Conservation (phyloP, 495 filamentous ascomycete genomes). For the Daldinia grandis region DNA sequence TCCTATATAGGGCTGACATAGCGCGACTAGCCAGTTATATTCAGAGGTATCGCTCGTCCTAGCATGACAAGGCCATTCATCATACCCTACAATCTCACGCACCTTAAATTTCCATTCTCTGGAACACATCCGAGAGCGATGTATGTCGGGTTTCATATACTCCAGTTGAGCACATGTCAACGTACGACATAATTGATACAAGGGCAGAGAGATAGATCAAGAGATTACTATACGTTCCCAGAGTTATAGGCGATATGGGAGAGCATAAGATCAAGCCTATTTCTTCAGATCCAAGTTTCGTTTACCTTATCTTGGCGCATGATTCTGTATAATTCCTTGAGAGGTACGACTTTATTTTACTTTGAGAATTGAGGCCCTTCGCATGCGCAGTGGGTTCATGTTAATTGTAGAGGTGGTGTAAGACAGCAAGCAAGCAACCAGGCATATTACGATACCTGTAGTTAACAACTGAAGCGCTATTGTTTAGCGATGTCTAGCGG, state of each 20-base stretch:
- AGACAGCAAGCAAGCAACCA: neutral
- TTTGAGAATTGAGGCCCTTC: neutral
- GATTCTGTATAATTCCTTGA: neutral
- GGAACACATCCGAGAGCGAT: neutral
- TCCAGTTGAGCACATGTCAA: neutral
- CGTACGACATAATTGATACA: neutral
- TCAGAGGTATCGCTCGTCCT: neutral
- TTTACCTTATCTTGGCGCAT: neutral
- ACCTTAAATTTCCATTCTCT: constrained; percentile 1
- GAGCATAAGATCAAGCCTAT: neutral
- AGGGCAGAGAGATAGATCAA: neutral
- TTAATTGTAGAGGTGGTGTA: neutral
- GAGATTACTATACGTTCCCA: neutral
- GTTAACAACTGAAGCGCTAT: neutral
- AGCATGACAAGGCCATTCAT: constrained; percentile 3
- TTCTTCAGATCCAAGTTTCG: neutral
- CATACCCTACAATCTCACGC: constrained; percentile 21
- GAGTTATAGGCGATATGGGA: neutral
- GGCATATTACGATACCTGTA: neutral
- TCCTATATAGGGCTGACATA: constrained; percentile 8
- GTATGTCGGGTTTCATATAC: neutral
- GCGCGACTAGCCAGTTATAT: neutral
- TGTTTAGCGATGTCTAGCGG: neutral
- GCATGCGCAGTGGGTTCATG: neutral
- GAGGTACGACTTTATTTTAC: neutral